Conservation (phyloP, 345 rosid species). For the Eutrema yunnanense region DNA sequence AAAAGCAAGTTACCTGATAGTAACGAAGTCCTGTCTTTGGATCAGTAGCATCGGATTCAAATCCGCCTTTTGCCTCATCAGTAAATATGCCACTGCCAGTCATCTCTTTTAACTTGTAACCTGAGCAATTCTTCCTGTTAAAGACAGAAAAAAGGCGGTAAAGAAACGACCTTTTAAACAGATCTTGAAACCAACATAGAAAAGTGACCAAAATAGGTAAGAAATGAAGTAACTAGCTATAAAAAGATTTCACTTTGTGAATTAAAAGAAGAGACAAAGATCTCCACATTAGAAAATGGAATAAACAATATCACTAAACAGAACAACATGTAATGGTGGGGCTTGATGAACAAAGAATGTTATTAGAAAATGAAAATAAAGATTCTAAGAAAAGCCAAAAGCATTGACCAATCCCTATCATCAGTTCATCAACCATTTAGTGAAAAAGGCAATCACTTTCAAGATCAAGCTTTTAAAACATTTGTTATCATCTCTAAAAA, state of each 20-base stretch:
- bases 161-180: neutral
- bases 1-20: conserved; percentile 50
- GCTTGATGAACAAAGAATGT: conserved; percentile 19
- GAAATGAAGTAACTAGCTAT: neutral
- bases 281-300: neutral
- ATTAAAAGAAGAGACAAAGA: neutral
- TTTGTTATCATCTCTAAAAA: neutral
- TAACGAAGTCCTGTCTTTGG: conserved; percentile 54
- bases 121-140: conserved; percentile 75
- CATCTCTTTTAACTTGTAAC: conserved; percentile 78
- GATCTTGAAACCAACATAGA: neutral
- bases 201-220: neutral
- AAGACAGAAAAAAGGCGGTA: neutral
- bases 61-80: conserved; percentile 32
- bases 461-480: conserved; percentile 2
- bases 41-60: conserved; percentile 45
- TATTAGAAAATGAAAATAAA: neutral
- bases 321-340: conserved; percentile 27
- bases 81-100: conserved; percentile 80
- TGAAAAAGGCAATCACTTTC: neutral
- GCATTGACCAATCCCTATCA: conserved; percentile 28
- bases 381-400: neutral
- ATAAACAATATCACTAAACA: neutral
- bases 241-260: neutral
- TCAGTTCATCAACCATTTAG: neutral